Conservation (phyloP, 805 yeast genomes). For the Cyberlindnera subsufficiens region DNA sequence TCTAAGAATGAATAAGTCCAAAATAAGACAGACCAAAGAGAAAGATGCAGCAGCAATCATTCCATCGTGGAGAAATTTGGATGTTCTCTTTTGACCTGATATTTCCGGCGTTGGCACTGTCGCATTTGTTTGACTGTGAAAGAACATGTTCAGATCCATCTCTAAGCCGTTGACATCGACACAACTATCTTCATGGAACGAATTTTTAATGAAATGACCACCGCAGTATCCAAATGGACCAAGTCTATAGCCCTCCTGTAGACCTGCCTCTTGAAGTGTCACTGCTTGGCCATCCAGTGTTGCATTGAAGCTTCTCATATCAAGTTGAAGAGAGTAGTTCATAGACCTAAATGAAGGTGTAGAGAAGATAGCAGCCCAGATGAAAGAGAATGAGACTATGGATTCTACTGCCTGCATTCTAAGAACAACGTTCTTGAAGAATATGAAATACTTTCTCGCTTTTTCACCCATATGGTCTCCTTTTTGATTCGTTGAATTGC, state of each 20-base stretch:
- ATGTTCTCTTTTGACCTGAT: background rate
- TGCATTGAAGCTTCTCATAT: background rate
- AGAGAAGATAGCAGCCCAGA: constrained; percentile 2
- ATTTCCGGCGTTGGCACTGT: background rate
- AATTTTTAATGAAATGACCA: background rate
- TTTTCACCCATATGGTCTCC: no score
- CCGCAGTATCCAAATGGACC: constrained; percentile 1
- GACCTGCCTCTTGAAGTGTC: background rate
- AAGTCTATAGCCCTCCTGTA: background rate
- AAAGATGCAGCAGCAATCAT: background rate
- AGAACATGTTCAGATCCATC: background rate
- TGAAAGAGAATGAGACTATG: background rate
- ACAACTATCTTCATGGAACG: background rate
- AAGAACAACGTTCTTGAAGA: background rate
- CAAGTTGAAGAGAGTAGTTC: background rate
- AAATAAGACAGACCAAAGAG: background rate
- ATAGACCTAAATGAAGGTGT: background rate
- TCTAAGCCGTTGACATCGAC: background rate
- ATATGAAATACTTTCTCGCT: no score
- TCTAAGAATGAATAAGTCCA: background rate
- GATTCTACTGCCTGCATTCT: background rate
- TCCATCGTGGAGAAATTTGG: background rate
- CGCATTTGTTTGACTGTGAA: background rate
- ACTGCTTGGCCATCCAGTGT: background rate
- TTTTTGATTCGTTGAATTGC: no score